Percentiles rank a stretch among this genome's conserved stretches.
Evolutionary conservation across 2,329 filamentous ascomycete species (phyloP).

Genomic region (Aspergillus neotritici): DNA sequence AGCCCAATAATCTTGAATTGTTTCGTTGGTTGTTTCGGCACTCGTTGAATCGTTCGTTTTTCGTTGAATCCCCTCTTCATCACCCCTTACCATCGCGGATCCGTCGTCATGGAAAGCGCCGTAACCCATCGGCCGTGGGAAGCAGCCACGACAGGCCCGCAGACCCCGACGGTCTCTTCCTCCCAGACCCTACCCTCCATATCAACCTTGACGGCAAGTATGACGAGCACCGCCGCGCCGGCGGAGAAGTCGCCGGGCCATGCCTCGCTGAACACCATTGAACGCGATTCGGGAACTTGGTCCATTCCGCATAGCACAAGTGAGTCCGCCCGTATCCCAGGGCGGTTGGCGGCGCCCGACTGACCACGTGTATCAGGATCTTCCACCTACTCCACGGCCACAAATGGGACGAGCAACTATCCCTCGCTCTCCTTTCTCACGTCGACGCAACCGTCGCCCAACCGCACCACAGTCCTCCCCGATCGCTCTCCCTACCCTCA

Average conservation of each 20-base stretch:
- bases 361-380: conserved; percentile 34
- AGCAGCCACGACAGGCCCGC: conserved; percentile 30
- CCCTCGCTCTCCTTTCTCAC: conserved; percentile 40
- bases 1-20: background rate
- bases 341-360: conserved; percentile 12
- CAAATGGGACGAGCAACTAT: conserved; percentile 41
- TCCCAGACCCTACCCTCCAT: conserved; percentile 44
- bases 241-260: conserved; percentile 41
- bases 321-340: conserved; percentile 29
- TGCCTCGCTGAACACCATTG: conserved; percentile 41
- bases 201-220: conserved; percentile 43
- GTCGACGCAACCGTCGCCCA: conserved; percentile 43
- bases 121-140: conserved; percentile 43
- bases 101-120: conserved; percentile 35
- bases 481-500: conserved; percentile 40
- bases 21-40: too few species aligned
- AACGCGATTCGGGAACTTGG: conserved; percentile 56
- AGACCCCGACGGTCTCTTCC: conserved; percentile 29
- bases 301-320: conserved; percentile 55
- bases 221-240: conserved; percentile 27
- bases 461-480: conserved; percentile 33
- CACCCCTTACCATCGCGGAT: too few species aligned
- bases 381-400: conserved; percentile 45
- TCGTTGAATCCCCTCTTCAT: conserved; percentile 3
- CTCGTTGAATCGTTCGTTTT: too few species aligned